Evolutionary conservation across 495 filamentous ascomycete species (phyloP).

Genomic region (Durotheca rogersii): DNA sequence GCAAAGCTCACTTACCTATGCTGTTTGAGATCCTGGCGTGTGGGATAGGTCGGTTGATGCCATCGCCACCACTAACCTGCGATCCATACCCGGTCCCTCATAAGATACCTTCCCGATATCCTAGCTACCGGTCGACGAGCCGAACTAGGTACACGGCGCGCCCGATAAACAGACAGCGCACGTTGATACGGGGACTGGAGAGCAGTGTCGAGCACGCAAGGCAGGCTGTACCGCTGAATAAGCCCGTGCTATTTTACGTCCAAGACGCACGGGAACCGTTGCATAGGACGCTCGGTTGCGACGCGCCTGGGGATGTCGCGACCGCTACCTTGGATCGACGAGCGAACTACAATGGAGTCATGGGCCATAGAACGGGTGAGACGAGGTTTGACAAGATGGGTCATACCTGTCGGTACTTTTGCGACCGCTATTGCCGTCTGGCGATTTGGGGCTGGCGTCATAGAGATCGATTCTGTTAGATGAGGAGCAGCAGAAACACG

Average conservation of each 20-base stretch:
- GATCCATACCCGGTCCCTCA: conserved; percentile 10
- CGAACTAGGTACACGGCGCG: conserved; percentile 23
- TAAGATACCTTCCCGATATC: conserved; percentile 25
- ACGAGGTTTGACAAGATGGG: conserved; percentile 22
- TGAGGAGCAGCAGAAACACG: too few species aligned
- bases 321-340: conserved; percentile 25
- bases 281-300: conserved; percentile 22
- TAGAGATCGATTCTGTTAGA: neutral
- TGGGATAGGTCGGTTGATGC: conserved; percentile 38
- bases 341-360: conserved; percentile 25
- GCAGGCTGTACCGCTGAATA: conserved; percentile 27
- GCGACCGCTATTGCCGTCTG: neutral
- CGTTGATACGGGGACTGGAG: conserved; percentile 23
- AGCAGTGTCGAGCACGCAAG: conserved; percentile 27
- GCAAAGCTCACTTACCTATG: conserved; percentile 44
- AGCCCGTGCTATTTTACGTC: conserved; percentile 31
- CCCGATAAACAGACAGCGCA: conserved; percentile 10
- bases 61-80: conserved; percentile 20
- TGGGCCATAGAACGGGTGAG: conserved; percentile 21
- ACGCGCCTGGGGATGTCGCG: conserved; percentile 27
- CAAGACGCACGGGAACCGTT: conserved; percentile 31
- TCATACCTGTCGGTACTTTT: conserved; percentile 14
- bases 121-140: conserved; percentile 26
- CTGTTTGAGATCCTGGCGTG: conserved; percentile 31
- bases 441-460: conserved; percentile 1